Percentiles rank a stretch among this genome's conserved stretches.
Evolutionary conservation across 2,329 filamentous ascomycete genomes (phyloP).

Genomic region (Eutypa lata): DNA sequence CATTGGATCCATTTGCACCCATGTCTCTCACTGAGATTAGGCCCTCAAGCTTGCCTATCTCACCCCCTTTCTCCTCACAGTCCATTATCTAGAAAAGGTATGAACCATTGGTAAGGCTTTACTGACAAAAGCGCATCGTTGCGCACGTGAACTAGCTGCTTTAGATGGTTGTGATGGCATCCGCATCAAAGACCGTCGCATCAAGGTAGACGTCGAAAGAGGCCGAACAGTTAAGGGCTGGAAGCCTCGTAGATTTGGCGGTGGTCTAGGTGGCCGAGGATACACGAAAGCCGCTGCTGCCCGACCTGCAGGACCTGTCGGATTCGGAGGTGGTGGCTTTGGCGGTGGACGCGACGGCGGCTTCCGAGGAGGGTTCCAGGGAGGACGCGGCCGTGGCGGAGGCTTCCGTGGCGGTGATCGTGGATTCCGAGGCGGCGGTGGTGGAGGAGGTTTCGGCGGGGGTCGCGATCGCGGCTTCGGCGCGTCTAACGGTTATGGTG

Average conservation of each 20-base stretch:
- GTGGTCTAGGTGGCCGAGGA: slow-evolving; percentile 85
- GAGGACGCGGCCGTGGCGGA: slow-evolving; percentile 41
- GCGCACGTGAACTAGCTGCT: slow-evolving; percentile 72
- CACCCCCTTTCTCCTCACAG: slow-evolving; percentile 14
- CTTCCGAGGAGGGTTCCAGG: slow-evolving; percentile 51
- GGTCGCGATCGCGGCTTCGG: slow-evolving; percentile 42
- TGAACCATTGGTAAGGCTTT: slow-evolving; percentile 55
- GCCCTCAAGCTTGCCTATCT: slow-evolving; percentile 59
- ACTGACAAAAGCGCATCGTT: slow-evolving; percentile 65
- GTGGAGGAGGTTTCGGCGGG: slow-evolving; percentile 50
- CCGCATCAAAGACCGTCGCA: slow-evolving; percentile 85
- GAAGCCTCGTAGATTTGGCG: slow-evolving; percentile 87
- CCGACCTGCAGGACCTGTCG: slow-evolving; percentile 64
- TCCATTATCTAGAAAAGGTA: slow-evolving; percentile 32
- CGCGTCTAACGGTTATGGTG: slow-evolving; percentile 45
- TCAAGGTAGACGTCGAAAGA: slow-evolving; percentile 94
- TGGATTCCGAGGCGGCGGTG: slow-evolving; percentile 42
- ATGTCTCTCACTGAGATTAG: slow-evolving; percentile 47
- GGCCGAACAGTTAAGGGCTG: slow-evolving; percentile 91
- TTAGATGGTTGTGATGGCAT: slow-evolving; percentile 83
- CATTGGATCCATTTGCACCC: slow-evolving; percentile 26
- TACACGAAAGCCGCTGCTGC: slow-evolving; percentile 81
- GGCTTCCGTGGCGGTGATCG: slow-evolving; percentile 32
- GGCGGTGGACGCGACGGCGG: slow-evolving; percentile 60
- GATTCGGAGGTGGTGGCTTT: slow-evolving; percentile 54